phyloP scores from a whole-genome alignment of 164 flowering plant genomes.

The Taxillus chinensis region DNA sequence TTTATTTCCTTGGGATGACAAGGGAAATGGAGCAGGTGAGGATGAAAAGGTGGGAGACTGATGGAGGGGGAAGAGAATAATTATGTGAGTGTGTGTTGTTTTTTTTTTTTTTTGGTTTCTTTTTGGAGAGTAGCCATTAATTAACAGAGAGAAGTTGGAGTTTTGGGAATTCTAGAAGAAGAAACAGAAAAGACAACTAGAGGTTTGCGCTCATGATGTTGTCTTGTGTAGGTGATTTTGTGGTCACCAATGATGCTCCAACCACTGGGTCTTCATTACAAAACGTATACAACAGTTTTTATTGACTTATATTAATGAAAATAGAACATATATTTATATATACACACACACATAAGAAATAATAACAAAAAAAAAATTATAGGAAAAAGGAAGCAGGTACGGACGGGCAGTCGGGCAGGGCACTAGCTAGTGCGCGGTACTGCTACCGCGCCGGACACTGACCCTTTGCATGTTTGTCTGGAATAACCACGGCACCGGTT shows the following conservation, averaged over 20 bases:
- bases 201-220: slow-evolving; percentile 61
- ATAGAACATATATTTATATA: neutral
- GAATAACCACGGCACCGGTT: slow-evolving; percentile 27
- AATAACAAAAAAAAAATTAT: neutral
- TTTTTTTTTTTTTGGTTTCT: no score
- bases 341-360: neutral
- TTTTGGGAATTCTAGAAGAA: slow-evolving; percentile 9
- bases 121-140: slow-evolving; percentile 19
- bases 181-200: slow-evolving; percentile 39
- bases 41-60: slow-evolving; percentile 14
- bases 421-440: neutral
- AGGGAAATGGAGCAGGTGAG: neutral
- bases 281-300: neutral
- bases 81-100: slow-evolving; percentile 16
- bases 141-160: slow-evolving; percentile 9
- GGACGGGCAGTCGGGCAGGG: slow-evolving; percentile 2
- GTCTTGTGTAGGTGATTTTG: slow-evolving; percentile 50
- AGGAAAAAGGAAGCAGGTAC: neutral
- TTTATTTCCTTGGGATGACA: neutral
- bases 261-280: slow-evolving; percentile 22
- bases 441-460: slow-evolving; percentile 18
- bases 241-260: slow-evolving; percentile 62
- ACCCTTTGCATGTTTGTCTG: slow-evolving; percentile 43
- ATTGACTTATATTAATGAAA: neutral
- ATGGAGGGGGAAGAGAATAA: slow-evolving; percentile 10